A percentile compares a stretch with the other conserved stretches of the same genome.
phyloP scores from a whole-genome alignment of 2,329 filamentous ascomycete species.

The Aspergillus texensis region DNA sequence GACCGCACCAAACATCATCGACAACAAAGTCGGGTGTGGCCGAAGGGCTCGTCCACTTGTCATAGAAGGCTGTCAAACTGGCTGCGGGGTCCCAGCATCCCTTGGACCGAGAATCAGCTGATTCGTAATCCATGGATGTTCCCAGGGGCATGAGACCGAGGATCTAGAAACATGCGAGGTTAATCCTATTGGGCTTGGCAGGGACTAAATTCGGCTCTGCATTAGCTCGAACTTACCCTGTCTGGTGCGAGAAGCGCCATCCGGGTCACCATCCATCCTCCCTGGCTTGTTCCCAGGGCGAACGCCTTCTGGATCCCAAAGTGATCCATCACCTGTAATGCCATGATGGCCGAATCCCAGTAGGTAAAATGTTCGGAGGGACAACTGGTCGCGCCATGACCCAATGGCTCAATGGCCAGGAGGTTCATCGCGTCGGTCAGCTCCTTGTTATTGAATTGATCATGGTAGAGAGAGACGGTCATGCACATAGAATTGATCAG shows the following conservation, averaged over 20 bases:
- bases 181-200: not conserved
- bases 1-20: constrained; percentile 46
- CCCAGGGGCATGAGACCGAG: constrained; percentile 55
- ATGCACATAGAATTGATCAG: constrained; percentile 57
- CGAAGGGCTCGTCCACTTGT: constrained; percentile 43
- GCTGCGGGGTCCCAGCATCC: constrained; percentile 53
- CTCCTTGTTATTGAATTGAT: constrained; percentile 41
- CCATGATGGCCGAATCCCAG: constrained; percentile 59
- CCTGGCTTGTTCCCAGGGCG: constrained; percentile 56
- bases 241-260: constrained; percentile 57
- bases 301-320: constrained; percentile 50
- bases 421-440: constrained; percentile 50
- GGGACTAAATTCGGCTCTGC: not conserved
- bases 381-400: constrained; percentile 54
- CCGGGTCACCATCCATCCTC: constrained; percentile 55
- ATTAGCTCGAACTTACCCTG: constrained; percentile 36
- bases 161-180: constrained; percentile 39
- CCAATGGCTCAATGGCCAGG: constrained; percentile 57
- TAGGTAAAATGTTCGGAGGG: constrained; percentile 54
- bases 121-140: constrained; percentile 56
- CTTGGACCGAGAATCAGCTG: constrained; percentile 43
- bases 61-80: constrained; percentile 38
- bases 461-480: constrained; percentile 48
- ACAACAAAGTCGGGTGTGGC: constrained; percentile 48
- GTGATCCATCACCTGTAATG: constrained; percentile 57